Evolutionary conservation across 495 filamentous ascomycete genomes (phyloP).

Genomic region (Penicillium daleae): DNA sequence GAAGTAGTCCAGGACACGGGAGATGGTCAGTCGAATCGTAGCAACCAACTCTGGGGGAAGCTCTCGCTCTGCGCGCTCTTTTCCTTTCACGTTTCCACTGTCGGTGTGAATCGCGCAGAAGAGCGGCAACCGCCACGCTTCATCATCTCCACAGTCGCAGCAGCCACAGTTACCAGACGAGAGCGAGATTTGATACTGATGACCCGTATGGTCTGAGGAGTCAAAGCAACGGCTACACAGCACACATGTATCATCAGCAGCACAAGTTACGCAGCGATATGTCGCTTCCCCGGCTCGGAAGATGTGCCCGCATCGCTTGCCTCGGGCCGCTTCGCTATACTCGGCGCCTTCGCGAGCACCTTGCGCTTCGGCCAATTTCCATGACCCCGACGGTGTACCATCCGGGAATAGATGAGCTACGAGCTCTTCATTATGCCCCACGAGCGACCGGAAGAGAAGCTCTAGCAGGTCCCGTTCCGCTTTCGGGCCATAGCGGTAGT

Average conservation of each 20-base stretch:
- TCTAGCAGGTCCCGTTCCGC: constrained; percentile 72
- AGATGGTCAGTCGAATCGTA: constrained; percentile 81
- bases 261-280: constrained; percentile 92
- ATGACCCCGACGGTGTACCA: constrained; percentile 62
- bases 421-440: constrained; percentile 70
- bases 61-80: constrained; percentile 56
- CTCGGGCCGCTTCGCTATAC: constrained; percentile 88
- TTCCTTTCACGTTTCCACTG: constrained; percentile 59
- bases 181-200: constrained; percentile 83
- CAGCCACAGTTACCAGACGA: constrained; percentile 91
- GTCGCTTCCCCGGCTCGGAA: constrained; percentile 90
- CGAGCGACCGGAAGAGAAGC: constrained; percentile 84
- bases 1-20: constrained; percentile 85
- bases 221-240: constrained; percentile 93
- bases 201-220: constrained; percentile 90
- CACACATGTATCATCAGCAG: constrained; percentile 82
- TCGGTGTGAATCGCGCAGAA: constrained; percentile 92
- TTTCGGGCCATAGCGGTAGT: constrained; percentile 70
- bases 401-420: constrained; percentile 78
- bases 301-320: constrained; percentile 96
- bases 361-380: constrained; percentile 83
- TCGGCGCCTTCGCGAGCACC: constrained; percentile 93
- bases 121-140: constrained; percentile 87
- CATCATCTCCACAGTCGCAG: constrained; percentile 94
- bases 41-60: constrained; percentile 74